phyloP scores from a whole-genome alignment of 2,329 filamentous ascomycete species.

The Emmonsia crescens region DNA sequence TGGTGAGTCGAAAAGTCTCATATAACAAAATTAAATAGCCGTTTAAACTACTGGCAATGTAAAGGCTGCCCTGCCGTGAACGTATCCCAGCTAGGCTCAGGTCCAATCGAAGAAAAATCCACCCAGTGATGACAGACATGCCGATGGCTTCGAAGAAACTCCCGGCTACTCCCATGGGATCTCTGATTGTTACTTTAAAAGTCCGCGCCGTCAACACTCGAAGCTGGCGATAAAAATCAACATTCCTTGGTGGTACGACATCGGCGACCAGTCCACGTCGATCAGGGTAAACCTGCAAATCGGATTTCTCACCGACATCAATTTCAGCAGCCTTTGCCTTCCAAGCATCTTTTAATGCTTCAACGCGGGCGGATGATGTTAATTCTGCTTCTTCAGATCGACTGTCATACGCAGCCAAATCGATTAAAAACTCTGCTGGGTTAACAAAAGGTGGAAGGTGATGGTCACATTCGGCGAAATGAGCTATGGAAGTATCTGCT shows the following conservation, averaged over 20 bases:
- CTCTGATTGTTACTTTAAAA: slow-evolving; percentile 61
- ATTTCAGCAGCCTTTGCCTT: slow-evolving; percentile 11
- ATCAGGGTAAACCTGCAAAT: background rate
- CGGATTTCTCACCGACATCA: slow-evolving; percentile 3
- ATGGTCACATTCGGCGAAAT: slow-evolving; percentile 53
- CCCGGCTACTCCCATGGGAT: slow-evolving; percentile 64
- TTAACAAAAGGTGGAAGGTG: slow-evolving; percentile 62
- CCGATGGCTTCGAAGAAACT: slow-evolving; percentile 57
- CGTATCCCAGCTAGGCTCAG: slow-evolving; percentile 60
- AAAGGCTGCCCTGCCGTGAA: slow-evolving; percentile 61
- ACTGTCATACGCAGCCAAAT: slow-evolving; percentile 63
- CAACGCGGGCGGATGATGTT: slow-evolving; percentile 48
- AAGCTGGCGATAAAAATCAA: slow-evolving; percentile 52
- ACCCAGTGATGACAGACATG: slow-evolving; percentile 62
- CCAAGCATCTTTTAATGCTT: slow-evolving; percentile 54
- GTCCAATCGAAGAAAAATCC: slow-evolving; percentile 58
- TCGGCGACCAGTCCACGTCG: background rate
- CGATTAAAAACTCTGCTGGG: slow-evolving; percentile 65
- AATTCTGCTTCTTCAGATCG: slow-evolving; percentile 56
- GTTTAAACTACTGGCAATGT: slow-evolving; percentile 60
- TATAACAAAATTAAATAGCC: slow-evolving; percentile 68
- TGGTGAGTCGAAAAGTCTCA: slow-evolving; percentile 62
- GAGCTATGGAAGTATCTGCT: slow-evolving; percentile 47
- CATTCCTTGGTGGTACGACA: slow-evolving; percentile 31
- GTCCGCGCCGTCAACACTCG: slow-evolving; percentile 57